Evolutionary conservation across 225 moss, liverwort and hornwort genomes (phyloP), one percentile per base, ranked within the genome.

Genomic region (Antitrichia curtipendula): DNA sequence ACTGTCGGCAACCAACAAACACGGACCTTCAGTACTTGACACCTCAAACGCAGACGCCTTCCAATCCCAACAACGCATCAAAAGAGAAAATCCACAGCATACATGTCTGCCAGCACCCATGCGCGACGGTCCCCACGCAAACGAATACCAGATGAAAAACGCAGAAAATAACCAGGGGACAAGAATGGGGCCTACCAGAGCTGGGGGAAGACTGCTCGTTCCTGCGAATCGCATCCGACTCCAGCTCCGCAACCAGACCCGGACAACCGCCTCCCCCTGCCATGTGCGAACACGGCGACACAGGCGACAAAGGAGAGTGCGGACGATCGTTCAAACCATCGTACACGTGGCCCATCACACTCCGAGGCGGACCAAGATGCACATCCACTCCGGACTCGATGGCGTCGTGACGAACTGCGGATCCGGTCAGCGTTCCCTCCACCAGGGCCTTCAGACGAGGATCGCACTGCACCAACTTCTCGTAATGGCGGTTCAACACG

Each of bases 391-490:
- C 54, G 50, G 80, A 85, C 47, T 90, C 90, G 13, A 3, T 49
- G 49, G 49, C 49, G 49, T 49, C 49, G 49, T 12, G 49, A 63
- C 91, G 93, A 50, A 87, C n/a, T 45, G 75, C 88, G 64, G 95
- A 82, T 65, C 92, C 94, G 5, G 81, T 88, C 18, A 94, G 85
- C 53, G 96, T 93, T 41, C 98, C 96, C 87, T 94, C 97, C 82
- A 95, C 97, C 27, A 99, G 89, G 18, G 95, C 90, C 94, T 96
- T 99, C 89, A 99, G 85, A 10, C 97, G 95, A 80, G 97, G 96
- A 91, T 99, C 98, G 79, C 98, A 99, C 88, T 99, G 98, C 62
- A 99, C 91, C 84, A 98, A 82, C 93, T 98, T 98, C 92, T 99
- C 98, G 74, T 99, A 99, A 78, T 99, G 98, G 31, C 95, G 93